A percentile compares a stretch with the other conserved stretches of the same genome.
Evolutionary conservation across 495 filamentous ascomycete species (phyloP).

Genomic region (Lasiosphaeria ovina): DNA sequence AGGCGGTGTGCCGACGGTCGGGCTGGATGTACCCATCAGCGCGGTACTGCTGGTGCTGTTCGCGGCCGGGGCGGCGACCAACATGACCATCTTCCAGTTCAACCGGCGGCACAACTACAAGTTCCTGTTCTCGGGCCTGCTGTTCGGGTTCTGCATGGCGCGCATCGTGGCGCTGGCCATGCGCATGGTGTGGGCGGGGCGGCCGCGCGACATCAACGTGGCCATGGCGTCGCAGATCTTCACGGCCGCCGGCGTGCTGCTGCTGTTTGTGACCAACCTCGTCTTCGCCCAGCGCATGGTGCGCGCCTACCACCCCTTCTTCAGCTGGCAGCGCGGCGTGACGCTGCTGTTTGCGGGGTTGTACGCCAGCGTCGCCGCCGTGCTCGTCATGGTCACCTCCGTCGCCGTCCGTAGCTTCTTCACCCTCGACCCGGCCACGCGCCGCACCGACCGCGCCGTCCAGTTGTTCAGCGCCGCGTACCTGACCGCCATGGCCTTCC

Average conservation of each 20-base stretch:
- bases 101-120: conserved; percentile 62
- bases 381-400: conserved; percentile 68
- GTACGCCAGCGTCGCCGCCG: conserved; percentile 58
- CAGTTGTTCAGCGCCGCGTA: conserved; percentile 67
- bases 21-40: conserved; percentile 63
- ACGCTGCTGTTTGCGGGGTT: conserved; percentile 52
- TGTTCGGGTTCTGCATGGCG: conserved; percentile 79
- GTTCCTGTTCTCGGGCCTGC: conserved; percentile 65
- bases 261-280: conserved; percentile 81
- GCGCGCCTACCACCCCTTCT: conserved; percentile 65
- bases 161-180: conserved; percentile 62
- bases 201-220: conserved; percentile 48
- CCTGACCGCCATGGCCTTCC: conserved; percentile 67
- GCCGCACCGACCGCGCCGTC: conserved; percentile 56
- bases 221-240: conserved; percentile 74
- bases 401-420: conserved; percentile 64
- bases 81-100: conserved; percentile 64
- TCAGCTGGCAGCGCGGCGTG: conserved; percentile 63
- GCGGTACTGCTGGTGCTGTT: conserved; percentile 66
- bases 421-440: conserved; percentile 52
- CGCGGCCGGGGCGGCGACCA: conserved; percentile 51
- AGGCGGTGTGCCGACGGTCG: conserved; percentile 56
- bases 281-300: conserved; percentile 76
- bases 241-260: conserved; percentile 69
- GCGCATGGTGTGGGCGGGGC: conserved; percentile 59